These are phyloP conservation scores for Phytophthora ramorum DNA, from an alignment of 352 stramenopile species.

Conservation along the genomic window DNA sequence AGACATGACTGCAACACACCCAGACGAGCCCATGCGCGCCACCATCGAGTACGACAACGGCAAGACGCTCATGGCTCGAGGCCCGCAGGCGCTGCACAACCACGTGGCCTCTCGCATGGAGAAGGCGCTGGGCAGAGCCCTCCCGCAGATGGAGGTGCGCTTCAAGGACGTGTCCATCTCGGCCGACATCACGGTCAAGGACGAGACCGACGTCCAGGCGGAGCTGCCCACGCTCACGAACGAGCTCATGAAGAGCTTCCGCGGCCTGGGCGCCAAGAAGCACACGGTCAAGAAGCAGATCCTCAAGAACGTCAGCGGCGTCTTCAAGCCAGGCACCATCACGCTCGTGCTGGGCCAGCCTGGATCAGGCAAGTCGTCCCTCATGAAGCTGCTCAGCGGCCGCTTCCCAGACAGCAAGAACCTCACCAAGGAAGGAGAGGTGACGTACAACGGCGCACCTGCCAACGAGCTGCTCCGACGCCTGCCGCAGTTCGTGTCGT, in stretches of 20 bases:
- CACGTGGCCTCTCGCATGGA: slow-evolving; percentile 32
- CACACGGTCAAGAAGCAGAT: slow-evolving; percentile 44
- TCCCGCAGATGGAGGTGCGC: too few species aligned
- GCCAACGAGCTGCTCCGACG: slow-evolving; percentile 5
- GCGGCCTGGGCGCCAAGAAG: slow-evolving; percentile 29
- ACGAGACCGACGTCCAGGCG: slow-evolving; percentile 18
- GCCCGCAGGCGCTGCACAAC: slow-evolving; percentile 38
- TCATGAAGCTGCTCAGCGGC: slow-evolving; percentile 60
- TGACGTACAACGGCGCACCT: slow-evolving; percentile 53
- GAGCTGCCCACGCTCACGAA: slow-evolving; percentile 36
- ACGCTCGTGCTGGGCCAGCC: slow-evolving; percentile 62
- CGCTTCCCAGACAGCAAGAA: slow-evolving; percentile 45
- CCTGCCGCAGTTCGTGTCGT: slow-evolving; percentile 49
- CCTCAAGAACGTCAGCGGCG: slow-evolving; percentile 43
- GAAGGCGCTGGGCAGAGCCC: too few species aligned
- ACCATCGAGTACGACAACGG: slow-evolving; percentile 37
- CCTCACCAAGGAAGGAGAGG: slow-evolving; percentile 37
- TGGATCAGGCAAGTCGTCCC: slow-evolving; percentile 53
- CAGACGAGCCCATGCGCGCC: background rate
- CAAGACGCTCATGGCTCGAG: slow-evolving; percentile 44
- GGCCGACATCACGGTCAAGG: slow-evolving; percentile 31
- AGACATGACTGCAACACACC: too few species aligned
- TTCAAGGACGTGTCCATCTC: too few species aligned
- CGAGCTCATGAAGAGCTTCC: slow-evolving; percentile 25
- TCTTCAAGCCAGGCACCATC: slow-evolving; percentile 53